A percentile compares a stretch with the other conserved stretches of the same genome.
phyloP scores from a whole-genome alignment of 345 rosid genomes.

The Eucalyptus leucophloia region DNA sequence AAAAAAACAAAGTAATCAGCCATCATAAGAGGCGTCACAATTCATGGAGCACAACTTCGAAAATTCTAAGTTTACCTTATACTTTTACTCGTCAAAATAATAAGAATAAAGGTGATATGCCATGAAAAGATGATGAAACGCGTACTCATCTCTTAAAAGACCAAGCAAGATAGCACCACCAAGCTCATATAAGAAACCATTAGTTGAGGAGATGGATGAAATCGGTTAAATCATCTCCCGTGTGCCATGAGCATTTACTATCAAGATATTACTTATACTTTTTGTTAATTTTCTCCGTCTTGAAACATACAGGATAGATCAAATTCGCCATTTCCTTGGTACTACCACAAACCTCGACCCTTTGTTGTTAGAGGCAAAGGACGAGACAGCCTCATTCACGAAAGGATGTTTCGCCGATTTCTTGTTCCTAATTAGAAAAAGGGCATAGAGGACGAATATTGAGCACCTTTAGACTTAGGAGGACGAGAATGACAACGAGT shows the following conservation, averaged over 20 bases:
- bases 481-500: neutral
- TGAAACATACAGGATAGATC: neutral
- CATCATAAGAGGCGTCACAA: neutral
- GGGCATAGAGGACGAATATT: neutral
- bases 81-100: neutral
- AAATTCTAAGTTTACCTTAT: neutral
- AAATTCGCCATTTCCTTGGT: neutral
- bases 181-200: neutral
- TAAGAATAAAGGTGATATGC: neutral
- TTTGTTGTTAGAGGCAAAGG: neutral
- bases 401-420: neutral
- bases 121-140: neutral
- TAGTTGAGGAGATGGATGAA: neutral
- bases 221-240: neutral
- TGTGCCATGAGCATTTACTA: neutral
- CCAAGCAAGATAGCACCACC: neutral
- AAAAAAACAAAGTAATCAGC: neutral
- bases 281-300: neutral
- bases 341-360: neutral
- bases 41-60: neutral
- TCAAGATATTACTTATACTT: neutral
- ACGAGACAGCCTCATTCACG: neutral
- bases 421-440: neutral
- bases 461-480: neutral
- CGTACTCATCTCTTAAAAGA: neutral